phyloP scores from a whole-genome alignment of 2,329 filamentous ascomycete genomes.

The Calonectria pseudoreteaudii region DNA sequence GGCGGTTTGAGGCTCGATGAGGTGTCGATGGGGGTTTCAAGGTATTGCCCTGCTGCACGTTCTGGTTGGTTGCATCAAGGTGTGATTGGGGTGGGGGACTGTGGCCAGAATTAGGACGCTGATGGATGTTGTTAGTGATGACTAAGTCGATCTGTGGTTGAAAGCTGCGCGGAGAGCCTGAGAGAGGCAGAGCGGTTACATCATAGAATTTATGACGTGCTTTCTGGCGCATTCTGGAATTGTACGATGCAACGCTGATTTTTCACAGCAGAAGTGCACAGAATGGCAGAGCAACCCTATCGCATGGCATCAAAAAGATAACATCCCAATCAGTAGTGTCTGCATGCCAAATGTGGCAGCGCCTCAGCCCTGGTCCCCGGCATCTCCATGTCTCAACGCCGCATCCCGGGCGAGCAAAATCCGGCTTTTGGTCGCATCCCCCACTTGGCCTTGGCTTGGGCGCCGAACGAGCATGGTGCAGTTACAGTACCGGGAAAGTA shows the following conservation, averaged over 20 bases:
- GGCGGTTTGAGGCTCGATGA: slow-evolving; percentile 37
- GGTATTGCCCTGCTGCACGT: slow-evolving; percentile 32
- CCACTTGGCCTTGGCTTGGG: slow-evolving; percentile 42
- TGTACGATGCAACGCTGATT: background rate
- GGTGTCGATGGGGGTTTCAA: slow-evolving; percentile 28
- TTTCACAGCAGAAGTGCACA: background rate
- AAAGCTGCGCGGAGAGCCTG: too few relatives aligned
- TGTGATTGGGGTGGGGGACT: background rate
- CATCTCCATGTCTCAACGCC: slow-evolving; percentile 15
- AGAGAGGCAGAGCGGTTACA: background rate
- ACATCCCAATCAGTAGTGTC: background rate
- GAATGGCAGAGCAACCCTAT: slow-evolving; percentile 1
- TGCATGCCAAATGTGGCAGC: background rate
- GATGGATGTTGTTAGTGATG: slow-evolving; percentile 27
- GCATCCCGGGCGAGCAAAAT: slow-evolving; percentile 28
- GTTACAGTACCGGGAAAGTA: slow-evolving; percentile 7
- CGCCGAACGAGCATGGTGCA: slow-evolving; percentile 25
- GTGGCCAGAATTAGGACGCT: slow-evolving; percentile 10
- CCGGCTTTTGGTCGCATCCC: slow-evolving; percentile 38
- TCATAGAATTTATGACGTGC: background rate
- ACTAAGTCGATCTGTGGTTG: background rate
- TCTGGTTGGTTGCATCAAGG: background rate
- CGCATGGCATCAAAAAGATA: slow-evolving; percentile 19
- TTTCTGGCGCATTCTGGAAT: background rate
- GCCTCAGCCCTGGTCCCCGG: slow-evolving; percentile 18